Percentiles rank a stretch among this genome's conserved stretches.
These are phyloP conservation scores for Immersiella caudata DNA, from an alignment of 495 filamentous ascomycete species.

Conservation along the genomic window DNA sequence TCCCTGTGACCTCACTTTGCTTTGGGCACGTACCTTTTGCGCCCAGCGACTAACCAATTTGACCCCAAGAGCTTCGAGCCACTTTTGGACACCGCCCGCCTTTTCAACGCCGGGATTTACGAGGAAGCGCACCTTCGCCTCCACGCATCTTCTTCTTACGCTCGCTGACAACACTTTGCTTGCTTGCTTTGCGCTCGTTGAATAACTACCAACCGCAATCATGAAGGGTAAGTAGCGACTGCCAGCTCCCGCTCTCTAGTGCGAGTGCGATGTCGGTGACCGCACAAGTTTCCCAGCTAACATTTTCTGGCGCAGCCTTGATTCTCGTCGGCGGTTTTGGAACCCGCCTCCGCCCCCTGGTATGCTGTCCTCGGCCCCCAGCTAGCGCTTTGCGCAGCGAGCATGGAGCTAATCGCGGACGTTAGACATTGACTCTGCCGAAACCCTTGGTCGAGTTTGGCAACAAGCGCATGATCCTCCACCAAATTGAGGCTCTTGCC, in stretches of 20 bases:
- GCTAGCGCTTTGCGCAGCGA: background rate
- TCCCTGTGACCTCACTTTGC: background rate
- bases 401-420: slow-evolving; percentile 30
- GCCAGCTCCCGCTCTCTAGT: background rate
- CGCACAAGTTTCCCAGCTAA: slow-evolving; percentile 33
- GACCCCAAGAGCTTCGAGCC: slow-evolving; percentile 5
- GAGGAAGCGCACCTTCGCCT: background rate
- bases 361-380: slow-evolving; percentile 45
- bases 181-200: slow-evolving; percentile 23
- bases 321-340: slow-evolving; percentile 99
- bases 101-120: background rate
- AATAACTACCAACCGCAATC: slow-evolving; percentile 25
- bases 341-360: slow-evolving; percentile 94
- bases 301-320: slow-evolving; percentile 64
- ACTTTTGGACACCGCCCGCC: background rate
- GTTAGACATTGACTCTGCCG: slow-evolving; percentile 90
- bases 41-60: background rate
- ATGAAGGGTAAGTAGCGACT: slow-evolving; percentile 56
- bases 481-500: slow-evolving; percentile 95
- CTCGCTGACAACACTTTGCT: slow-evolving; percentile 34
- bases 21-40: background rate
- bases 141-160: slow-evolving; percentile 33
- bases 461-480: slow-evolving; percentile 98
- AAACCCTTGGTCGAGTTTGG: slow-evolving; percentile 98
- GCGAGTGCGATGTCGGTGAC: background rate